Base-by-base conservation (phyloP, 371 early-diverging fungal species). In the Mortierella sp. region DNA sequence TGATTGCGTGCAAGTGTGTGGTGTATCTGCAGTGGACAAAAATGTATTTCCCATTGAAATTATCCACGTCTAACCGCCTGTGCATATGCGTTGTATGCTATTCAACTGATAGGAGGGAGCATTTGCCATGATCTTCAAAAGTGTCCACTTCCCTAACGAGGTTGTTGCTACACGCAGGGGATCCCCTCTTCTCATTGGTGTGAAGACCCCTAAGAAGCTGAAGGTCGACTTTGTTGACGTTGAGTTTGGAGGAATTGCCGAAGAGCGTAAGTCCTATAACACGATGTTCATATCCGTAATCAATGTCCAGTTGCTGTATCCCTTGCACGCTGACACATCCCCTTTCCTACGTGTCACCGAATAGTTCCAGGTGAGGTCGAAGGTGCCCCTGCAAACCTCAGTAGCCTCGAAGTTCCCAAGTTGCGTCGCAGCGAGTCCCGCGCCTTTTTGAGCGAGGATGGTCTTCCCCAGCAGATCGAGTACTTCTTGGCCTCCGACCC, bases 401-500 rank as follows among this genome's bases (percentile, higher is more conserved):
- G 60, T 14, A 27, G 82, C 57, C 71, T 82, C 62, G 84, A 80
- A 54, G 81, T 82, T 39, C 89, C 90, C 49, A 87, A 87, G 71
- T 81, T 94, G 60, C 89, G 90, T 64, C 91, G 97, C 57, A 92
- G 88, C 72, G 95, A 96, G 81, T 95, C 95, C 49, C 94, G 97
- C 67, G 90, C 95, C 53, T 98, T 98, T 86, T 80, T 96, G 59
- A 90, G 90, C 75, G 95, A 95, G 78, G 97, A 96, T 81, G 97
- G 96, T 62, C 79, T 89, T 63, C 94, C 94, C 42, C 93, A 95
- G 80, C 94, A 96, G 42, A 92, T 98, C 67, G 99, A 99, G 85
- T 96, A 93, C 86, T 98, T 97, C 83, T 72, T 99, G 67, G 96
- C 99, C 14, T 98, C 98, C 27, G 99, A 99, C 82, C 93, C 99